These are phyloP conservation scores for Dendrobium nobile DNA, from an alignment of 106 monocot species.

Conservation along the genomic window DNA sequence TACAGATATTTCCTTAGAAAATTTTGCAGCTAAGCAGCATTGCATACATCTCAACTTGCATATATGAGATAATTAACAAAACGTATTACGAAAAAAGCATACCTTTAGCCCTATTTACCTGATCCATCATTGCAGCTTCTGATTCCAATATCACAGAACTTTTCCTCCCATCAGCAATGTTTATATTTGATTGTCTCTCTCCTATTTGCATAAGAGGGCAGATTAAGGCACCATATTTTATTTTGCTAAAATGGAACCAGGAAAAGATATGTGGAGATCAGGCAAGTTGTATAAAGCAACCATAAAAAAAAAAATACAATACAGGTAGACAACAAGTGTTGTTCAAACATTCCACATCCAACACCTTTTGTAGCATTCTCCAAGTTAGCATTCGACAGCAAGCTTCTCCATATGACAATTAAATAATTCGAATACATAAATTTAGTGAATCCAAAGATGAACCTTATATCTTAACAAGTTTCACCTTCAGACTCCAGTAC, in stretches of 20 bases:
- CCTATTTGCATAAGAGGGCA: constrained; percentile 42
- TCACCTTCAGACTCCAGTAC: constrained; percentile 96
- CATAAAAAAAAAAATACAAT: neutral
- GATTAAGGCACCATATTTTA: neutral
- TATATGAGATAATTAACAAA: neutral
- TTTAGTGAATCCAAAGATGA: neutral
- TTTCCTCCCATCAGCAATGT: constrained; percentile 74
- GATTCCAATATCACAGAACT: constrained; percentile 63
- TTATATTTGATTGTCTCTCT: constrained; percentile 80
- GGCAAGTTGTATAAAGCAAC: neutral
- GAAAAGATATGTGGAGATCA: neutral
- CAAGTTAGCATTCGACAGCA: neutral
- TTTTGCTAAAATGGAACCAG: neutral
- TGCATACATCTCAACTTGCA: neutral
- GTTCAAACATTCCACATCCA: neutral
- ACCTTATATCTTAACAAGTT: constrained; percentile 5
- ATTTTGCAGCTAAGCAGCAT: too few relatives aligned
- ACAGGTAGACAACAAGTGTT: neutral
- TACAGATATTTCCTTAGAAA: too few relatives aligned
- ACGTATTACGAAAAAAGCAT: neutral
- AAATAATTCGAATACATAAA: neutral
- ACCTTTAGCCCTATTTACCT: constrained; percentile 15
- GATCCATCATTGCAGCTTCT: constrained; percentile 34
- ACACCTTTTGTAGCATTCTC: neutral
- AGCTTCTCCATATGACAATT: constrained; percentile 4